A percentile compares a stretch with the other conserved stretches of the same genome.
Conservation (phyloP, 2,329 filamentous ascomycete species). For the Whalleya microplaca region DNA sequence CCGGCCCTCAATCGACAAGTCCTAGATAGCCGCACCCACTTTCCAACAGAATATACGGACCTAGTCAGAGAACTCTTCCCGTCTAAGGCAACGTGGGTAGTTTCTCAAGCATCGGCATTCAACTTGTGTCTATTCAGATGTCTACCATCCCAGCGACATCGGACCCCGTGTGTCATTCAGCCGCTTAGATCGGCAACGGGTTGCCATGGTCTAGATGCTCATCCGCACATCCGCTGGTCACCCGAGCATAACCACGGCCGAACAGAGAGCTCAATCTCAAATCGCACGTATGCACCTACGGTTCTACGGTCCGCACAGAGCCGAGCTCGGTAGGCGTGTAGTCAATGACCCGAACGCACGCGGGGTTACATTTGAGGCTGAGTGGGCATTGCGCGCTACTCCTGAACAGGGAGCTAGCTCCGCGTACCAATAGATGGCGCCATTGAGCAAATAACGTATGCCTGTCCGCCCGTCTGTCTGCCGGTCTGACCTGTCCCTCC, state of each 20-base stretch:
- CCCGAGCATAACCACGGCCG: not conserved
- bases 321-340: slow-evolving; percentile 15
- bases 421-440: slow-evolving; percentile 4
- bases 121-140: not conserved
- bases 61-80: not conserved
- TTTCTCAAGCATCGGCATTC: not conserved
- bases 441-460: slow-evolving; percentile 14
- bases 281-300: not conserved
- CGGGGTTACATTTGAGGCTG: slow-evolving; percentile 25
- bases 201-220: not conserved
- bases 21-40: not conserved
- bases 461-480: slow-evolving; percentile 5
- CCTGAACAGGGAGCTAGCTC: slow-evolving; percentile 4
- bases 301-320: slow-evolving; percentile 1
- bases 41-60: not conserved
- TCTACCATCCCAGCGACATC: not conserved
- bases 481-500: not conserved
- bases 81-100: not conserved
- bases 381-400: slow-evolving; percentile 13
- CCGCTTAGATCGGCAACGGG: not conserved
- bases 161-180: not conserved
- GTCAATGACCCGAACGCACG: slow-evolving; percentile 14
- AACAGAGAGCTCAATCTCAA: slow-evolving; percentile 8
- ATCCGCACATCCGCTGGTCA: not conserved
- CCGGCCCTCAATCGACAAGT: not conserved